Conservation (phyloP, 2,329 filamentous ascomycete species). For the Monascus ruber region DNA sequence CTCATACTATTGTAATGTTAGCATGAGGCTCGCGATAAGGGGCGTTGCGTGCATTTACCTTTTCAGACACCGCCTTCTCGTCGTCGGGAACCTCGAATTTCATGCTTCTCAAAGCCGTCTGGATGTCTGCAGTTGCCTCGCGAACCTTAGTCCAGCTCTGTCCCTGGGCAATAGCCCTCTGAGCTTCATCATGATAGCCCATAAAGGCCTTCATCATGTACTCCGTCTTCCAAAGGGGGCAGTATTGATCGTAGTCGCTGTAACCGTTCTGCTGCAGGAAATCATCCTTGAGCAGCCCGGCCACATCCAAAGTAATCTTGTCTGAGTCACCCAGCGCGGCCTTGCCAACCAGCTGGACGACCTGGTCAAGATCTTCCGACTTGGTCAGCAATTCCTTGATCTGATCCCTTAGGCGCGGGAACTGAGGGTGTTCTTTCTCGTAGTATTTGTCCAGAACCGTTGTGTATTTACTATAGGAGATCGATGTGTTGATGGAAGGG, state of each 20-base stretch:
- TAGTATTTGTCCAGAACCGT: constrained; percentile 83
- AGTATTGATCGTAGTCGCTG: constrained; percentile 98
- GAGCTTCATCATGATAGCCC: constrained; percentile 92
- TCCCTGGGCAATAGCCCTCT: constrained; percentile 87
- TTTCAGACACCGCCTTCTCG: constrained; percentile 69
- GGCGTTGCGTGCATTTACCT: constrained; percentile 44
- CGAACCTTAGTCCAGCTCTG: constrained; percentile 87
- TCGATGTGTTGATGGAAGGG: constrained; percentile 89
- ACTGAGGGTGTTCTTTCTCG: constrained; percentile 85
- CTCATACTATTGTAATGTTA: constrained; percentile 62
- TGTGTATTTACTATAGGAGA: constrained; percentile 97
- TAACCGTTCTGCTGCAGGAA: constrained; percentile 99
- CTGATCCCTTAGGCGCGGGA: constrained; percentile 81
- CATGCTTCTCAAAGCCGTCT: constrained; percentile 74
- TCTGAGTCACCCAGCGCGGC: constrained; percentile 89
- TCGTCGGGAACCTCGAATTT: constrained; percentile 93
- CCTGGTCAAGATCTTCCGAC: constrained; percentile 95
- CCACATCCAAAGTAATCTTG: constrained; percentile 95
- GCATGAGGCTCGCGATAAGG: constrained; percentile 8
- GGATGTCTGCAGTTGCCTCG: constrained; percentile 78
- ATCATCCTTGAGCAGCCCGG: constrained; percentile 88
- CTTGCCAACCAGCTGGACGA: constrained; percentile 96
- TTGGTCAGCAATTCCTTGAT: constrained; percentile 89
- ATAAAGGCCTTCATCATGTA: constrained; percentile 99
- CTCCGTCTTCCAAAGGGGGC: constrained; percentile 97